Conservation (phyloP, 768 basidiomycete genomes). For the Neoboletus magnificus region DNA sequence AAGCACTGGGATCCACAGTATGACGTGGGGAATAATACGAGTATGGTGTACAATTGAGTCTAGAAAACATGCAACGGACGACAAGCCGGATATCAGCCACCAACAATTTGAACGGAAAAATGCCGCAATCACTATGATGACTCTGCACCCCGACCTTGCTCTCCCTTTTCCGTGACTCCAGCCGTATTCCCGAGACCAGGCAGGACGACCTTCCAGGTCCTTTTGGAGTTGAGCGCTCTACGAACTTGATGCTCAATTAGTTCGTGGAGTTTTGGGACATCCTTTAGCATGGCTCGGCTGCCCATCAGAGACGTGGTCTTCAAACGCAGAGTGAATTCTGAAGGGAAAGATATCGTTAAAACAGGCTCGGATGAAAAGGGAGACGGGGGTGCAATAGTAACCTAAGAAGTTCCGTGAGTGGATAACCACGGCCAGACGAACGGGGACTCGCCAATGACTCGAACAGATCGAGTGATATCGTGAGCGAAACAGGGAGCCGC, state of each 20-base stretch:
- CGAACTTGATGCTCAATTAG: constrained; percentile 85
- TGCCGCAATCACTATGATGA: neutral
- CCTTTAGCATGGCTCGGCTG: constrained; percentile 94
- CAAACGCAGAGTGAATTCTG: constrained; percentile 83
- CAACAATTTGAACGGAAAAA: neutral
- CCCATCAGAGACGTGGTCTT: constrained; percentile 91
- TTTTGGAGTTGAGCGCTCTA: constrained; percentile 53
- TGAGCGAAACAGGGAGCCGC: constrained; percentile 76
- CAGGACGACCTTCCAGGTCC: constrained; percentile 64
- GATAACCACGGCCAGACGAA: neutral
- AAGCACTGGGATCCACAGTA: neutral
- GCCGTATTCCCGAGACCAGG: constrained; percentile 53
- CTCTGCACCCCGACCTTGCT: neutral
- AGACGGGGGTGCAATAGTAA: constrained; percentile 60
- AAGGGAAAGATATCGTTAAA: constrained; percentile 71
- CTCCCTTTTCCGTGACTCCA: constrained; percentile 30
- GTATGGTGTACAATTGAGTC: constrained; percentile 4
- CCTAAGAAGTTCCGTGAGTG: constrained; percentile 36
- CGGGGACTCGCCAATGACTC: constrained; percentile 53
- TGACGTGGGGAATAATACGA: neutral
- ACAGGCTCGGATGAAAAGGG: constrained; percentile 51
- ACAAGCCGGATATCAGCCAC: neutral
- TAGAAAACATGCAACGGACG: constrained; percentile 1
- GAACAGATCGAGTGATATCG: constrained; percentile 73
- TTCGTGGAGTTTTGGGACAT: constrained; percentile 96